Evolutionary conservation across 163 green algal genomes (phyloP).

Genomic region (Chlorella variabilis): DNA sequence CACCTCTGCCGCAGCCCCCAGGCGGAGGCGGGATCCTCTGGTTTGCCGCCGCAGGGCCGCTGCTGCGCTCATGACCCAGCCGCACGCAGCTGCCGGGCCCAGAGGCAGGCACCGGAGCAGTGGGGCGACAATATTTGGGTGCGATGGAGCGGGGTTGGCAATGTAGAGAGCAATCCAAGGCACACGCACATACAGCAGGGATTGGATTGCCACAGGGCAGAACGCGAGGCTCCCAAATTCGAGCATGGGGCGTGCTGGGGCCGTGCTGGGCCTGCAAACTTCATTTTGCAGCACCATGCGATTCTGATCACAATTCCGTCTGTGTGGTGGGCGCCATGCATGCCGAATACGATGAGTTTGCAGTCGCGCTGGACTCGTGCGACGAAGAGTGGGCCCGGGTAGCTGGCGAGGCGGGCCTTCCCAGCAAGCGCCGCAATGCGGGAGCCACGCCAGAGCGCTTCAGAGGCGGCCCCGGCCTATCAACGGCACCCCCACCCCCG

Average conservation of each 20-base stretch:
- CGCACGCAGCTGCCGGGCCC: not conserved
- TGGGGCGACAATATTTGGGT: not conserved
- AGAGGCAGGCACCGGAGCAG: not conserved
- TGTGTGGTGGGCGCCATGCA: not conserved
- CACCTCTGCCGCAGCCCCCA: not conserved
- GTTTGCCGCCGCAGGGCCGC: not conserved
- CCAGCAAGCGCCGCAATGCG: not conserved
- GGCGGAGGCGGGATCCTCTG: not conserved
- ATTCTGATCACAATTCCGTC: too few relatives aligned
- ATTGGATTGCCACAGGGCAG: too few relatives aligned
- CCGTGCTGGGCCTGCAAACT: too few relatives aligned
- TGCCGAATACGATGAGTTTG: constrained; percentile 5
- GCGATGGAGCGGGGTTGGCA: not conserved
- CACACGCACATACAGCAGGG: too few relatives aligned
- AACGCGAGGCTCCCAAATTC: too few relatives aligned
- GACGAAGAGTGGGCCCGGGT: not conserved
- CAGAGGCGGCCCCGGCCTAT: not conserved
- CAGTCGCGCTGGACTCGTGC: not conserved
- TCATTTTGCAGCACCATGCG: not conserved
- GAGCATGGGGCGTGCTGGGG: too few relatives aligned
- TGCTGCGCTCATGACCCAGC: constrained; percentile 5
- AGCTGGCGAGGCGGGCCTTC: not conserved
- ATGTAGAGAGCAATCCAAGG: too few relatives aligned
- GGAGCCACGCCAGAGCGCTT: constrained; percentile 14
- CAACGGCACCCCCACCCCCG: not conserved